A percentile compares a stretch with the other conserved stretches of the same genome.
These are phyloP conservation scores for Physcomitrellopsis africana DNA, from an alignment of 225 moss, liverwort and hornwort species.

Conservation along the genomic window DNA sequence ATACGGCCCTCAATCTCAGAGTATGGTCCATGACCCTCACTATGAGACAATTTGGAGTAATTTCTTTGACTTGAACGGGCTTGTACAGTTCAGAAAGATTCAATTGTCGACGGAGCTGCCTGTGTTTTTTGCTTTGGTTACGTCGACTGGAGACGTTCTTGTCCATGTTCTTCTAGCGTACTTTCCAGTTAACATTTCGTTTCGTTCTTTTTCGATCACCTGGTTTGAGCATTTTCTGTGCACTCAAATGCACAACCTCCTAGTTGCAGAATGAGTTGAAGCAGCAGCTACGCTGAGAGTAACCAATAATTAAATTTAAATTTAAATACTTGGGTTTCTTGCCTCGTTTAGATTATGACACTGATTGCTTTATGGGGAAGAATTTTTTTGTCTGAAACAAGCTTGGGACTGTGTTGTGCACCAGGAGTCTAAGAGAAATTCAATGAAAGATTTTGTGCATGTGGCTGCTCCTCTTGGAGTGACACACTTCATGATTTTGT, in stretches of 20 bases:
- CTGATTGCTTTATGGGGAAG: no score
- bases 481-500: slow-evolving; percentile 91
- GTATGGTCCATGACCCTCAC: slow-evolving; percentile 34
- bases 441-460: slow-evolving; percentile 94
- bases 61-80: not conserved
- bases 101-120: not conserved
- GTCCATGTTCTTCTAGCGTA: no score
- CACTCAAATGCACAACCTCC: no score
- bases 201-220: no score
- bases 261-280: no score
- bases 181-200: no score
- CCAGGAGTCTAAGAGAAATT: slow-evolving; percentile 79
- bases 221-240: no score
- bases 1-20: slow-evolving; percentile 83
- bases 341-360: no score
- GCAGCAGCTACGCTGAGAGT: no score
- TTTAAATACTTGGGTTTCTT: no score
- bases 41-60: not conserved
- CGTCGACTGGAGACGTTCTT: no score
- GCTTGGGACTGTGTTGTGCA: slow-evolving; percentile 9
- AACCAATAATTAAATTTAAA: no score
- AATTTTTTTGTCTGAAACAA: not conserved
- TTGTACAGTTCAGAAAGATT: not conserved
- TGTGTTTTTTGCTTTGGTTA: not conserved
- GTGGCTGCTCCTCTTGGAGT: slow-evolving; percentile 97